phyloP scores from a whole-genome alignment of 176 grass and related monocot genomes.

The Alloteropsis semialata region DNA sequence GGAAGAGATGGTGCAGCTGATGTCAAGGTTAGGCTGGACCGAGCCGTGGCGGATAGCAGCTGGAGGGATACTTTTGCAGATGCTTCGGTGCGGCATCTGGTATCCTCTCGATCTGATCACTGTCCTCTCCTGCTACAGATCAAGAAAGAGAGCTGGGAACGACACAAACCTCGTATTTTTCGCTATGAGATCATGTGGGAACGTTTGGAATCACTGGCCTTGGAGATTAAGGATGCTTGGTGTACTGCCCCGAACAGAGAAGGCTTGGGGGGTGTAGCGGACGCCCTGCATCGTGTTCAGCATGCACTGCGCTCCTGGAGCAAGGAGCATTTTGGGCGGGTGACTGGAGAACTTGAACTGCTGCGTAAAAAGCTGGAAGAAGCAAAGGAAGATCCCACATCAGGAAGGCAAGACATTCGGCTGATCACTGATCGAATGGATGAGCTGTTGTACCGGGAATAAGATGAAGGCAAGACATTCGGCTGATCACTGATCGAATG shows the following conservation, averaged over 20 bases:
- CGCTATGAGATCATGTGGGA: neutral
- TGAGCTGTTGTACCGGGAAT: too few species aligned
- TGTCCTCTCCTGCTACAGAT: neutral
- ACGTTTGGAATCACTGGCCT: neutral
- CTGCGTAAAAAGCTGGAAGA: too few species aligned
- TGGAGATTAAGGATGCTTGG: neutral
- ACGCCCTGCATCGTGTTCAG: rapidly evolving
- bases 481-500: too few species aligned
- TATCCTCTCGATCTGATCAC: neutral
- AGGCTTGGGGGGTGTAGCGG: neutral
- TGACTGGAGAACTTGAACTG: too few species aligned
- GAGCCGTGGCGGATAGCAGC: neutral
- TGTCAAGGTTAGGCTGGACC: neutral
- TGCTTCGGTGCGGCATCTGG: neutral
- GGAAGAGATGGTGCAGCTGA: neutral
- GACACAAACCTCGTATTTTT: neutral
- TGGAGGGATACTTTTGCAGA: neutral
- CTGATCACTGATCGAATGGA: too few species aligned
- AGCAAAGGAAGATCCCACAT: too few species aligned
- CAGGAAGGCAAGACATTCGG: too few species aligned
- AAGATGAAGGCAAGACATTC: too few species aligned
- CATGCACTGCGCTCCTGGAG: neutral
- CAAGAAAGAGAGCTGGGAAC: neutral
- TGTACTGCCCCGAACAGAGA: neutral
- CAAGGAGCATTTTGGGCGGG: too few species aligned